Percentiles rank a stretch among this genome's conserved stretches.
Evolutionary conservation across 2,329 filamentous ascomycete genomes (phyloP).

Genomic region (Fusarium coffeatum): DNA sequence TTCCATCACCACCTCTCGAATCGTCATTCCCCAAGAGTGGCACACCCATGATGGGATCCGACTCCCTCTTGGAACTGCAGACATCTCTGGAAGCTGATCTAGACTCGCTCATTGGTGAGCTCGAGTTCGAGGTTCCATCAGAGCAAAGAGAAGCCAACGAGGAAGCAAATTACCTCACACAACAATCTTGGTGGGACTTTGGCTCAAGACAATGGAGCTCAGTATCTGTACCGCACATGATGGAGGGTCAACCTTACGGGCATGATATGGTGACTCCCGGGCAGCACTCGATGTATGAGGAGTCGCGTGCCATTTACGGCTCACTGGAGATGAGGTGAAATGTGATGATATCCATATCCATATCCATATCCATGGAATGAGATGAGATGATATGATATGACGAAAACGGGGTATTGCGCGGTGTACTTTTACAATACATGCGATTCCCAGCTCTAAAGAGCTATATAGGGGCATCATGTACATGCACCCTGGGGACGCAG

Average conservation of each 20-base stretch:
- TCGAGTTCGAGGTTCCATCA: slow-evolving; percentile 35
- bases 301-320: slow-evolving; percentile 30
- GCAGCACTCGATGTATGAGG: slow-evolving; percentile 28
- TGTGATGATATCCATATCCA: background rate
- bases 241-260: slow-evolving; percentile 24
- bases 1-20: slow-evolving; percentile 66
- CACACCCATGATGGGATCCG: slow-evolving; percentile 52
- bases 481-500: slow-evolving; percentile 25
- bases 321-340: slow-evolving; percentile 16
- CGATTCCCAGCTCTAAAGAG: slow-evolving; percentile 15
- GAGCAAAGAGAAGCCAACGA: slow-evolving; percentile 30
- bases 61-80: slow-evolving; percentile 33
- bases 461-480: slow-evolving; percentile 8
- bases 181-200: slow-evolving; percentile 37
- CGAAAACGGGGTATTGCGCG: background rate
- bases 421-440: slow-evolving; percentile 22
- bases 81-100: slow-evolving; percentile 40
- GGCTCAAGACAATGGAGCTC: slow-evolving; percentile 34
- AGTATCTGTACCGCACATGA: slow-evolving; percentile 23
- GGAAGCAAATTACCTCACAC: slow-evolving; percentile 18
- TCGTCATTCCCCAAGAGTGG: slow-evolving; percentile 61
- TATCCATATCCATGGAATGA: slow-evolving; percentile 6
- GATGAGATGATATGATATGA: background rate
- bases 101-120: slow-evolving; percentile 37
- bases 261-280: slow-evolving; percentile 25